Evolutionary conservation across 2,329 filamentous ascomycete species (phyloP), one percentile per base, ranked within the genome.

Genomic region (Pestalotiopsis sp.): DNA sequence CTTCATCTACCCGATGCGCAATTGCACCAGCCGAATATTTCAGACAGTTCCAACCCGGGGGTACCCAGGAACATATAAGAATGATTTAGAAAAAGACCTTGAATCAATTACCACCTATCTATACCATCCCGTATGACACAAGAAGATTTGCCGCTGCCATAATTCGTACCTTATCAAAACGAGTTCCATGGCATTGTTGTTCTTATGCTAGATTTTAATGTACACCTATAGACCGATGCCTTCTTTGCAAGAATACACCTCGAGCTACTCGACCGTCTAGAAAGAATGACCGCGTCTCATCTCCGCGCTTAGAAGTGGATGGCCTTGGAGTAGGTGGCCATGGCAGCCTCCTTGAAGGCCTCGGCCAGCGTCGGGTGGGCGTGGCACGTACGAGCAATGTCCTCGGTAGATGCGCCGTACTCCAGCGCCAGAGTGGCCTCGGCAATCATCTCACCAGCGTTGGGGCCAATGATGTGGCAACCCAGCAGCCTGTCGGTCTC

Each of bases 331-430:
- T 97, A 94, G 64, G 95, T 98, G 71, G 94, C 93, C 96, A 99
- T 98, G 75, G 96, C 96, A 77, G 96, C 96, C 89, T 99, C 96
- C 88, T 99, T 99, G 89, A 99, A 98, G 59, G 96, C 96, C 86
- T 99, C 96, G 27, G 95, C 91, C 70, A 99, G 88, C 65, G 95
- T 98, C 68, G 96, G 96, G 85, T 99, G 96, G 68, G 96, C 96
- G 84, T 99, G 96, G 83, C 93, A 96, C 73, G 96, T 98, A 79
- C 96, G 90, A 71, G 92, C 94, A 79, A 97, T 93, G 82, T 98
- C 96, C 85, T 99, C 96, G 77, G 91, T 95, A 73, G 93, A 96
- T 38, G 96, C 96, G 73, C 96, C 96, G 79, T 99, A 99, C 86
- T 99, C 96, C 64, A 99, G 86, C 68, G 96, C 96, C 77, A 99